Percentiles rank a stretch among this genome's conserved stretches.
Conservation (phyloP, 1,284 basidiomycete species). For the Cryptococcus sp. region DNA sequence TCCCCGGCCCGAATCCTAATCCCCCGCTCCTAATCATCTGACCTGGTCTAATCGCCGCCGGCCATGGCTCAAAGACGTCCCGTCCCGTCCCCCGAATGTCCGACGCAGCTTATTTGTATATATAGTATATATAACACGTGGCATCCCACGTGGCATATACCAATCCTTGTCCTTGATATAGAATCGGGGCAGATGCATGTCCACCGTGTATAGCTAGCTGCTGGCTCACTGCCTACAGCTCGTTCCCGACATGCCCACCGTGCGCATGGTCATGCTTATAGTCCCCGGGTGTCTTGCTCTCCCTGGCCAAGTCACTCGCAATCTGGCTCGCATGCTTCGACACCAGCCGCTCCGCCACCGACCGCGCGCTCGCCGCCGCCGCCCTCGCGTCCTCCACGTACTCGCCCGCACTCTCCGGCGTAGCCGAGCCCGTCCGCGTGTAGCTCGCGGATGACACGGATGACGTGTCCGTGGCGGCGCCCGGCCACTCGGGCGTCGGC, state of each 20-base stretch:
- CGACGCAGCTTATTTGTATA: too few species aligned
- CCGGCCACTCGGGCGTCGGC: conserved; percentile 18
- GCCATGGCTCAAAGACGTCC: too few species aligned
- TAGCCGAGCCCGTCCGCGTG: too few species aligned
- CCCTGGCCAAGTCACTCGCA: conserved; percentile 10
- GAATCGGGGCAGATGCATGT: background rate
- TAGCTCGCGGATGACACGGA: conserved; percentile 15
- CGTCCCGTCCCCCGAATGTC: too few species aligned
- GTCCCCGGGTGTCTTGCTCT: conserved; percentile 9
- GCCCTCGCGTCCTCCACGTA: conserved; percentile 11
- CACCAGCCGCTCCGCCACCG: conserved; percentile 14
- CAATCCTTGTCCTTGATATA: too few species aligned
- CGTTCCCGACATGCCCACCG: conserved; percentile 11
- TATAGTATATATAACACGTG: too few species aligned
- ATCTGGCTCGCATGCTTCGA: conserved; percentile 16
- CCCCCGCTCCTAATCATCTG: too few species aligned
- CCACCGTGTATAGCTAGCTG: background rate
- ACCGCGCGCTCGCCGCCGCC: conserved; percentile 8
- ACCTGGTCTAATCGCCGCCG: too few species aligned
- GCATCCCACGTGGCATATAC: too few species aligned
- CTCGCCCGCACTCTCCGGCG: conserved; percentile 19
- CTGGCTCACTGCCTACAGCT: conserved; percentile 1
- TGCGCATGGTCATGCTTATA: conserved; percentile 1
- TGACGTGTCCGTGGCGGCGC: too few species aligned
- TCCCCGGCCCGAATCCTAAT: too few species aligned